Evolutionary conservation across 1,284 basidiomycete species (phyloP).

Genomic region (Ceratorhiza oryzae-sativae): DNA sequence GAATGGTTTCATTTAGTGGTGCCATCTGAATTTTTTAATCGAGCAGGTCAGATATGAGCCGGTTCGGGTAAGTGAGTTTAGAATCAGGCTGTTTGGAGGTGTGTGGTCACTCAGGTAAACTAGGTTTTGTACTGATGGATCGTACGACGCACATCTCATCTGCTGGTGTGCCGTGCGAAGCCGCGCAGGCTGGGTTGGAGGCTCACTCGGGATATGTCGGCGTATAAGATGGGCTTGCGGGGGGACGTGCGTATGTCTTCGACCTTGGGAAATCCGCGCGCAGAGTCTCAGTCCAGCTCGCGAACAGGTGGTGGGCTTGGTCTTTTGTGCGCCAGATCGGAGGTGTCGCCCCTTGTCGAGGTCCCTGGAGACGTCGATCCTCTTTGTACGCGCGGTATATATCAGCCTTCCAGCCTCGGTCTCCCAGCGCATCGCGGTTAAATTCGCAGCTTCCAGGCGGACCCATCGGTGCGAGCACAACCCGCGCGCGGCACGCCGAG

Average conservation of each 20-base stretch:
- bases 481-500: constrained; percentile 16
- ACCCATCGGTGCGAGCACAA: neutral
- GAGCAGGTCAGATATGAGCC: neutral
- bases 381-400: neutral
- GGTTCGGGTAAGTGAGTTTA: constrained; percentile 14
- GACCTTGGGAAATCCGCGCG: neutral
- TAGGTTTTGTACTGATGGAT: neutral
- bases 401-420: neutral
- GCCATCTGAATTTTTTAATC: constrained; percentile 14
- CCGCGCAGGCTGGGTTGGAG: neutral
- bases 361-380: constrained; percentile 18
- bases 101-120: neutral
- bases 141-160: constrained; percentile 16
- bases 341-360: constrained; percentile 19
- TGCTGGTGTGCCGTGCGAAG: constrained; percentile 14
- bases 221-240: neutral
- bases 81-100: constrained; percentile 8
- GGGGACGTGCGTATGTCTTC: neutral
- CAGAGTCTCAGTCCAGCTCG: neutral
- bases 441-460: too few relatives aligned
- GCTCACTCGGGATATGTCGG: constrained; percentile 5
- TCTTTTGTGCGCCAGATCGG: constrained; percentile 5
- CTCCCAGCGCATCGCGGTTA: neutral
- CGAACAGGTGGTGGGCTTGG: constrained; percentile 2
- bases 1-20: constrained; percentile 2